Base-by-base conservation (phyloP, 345 rosid genomes). In the Firmiana major region DNA sequence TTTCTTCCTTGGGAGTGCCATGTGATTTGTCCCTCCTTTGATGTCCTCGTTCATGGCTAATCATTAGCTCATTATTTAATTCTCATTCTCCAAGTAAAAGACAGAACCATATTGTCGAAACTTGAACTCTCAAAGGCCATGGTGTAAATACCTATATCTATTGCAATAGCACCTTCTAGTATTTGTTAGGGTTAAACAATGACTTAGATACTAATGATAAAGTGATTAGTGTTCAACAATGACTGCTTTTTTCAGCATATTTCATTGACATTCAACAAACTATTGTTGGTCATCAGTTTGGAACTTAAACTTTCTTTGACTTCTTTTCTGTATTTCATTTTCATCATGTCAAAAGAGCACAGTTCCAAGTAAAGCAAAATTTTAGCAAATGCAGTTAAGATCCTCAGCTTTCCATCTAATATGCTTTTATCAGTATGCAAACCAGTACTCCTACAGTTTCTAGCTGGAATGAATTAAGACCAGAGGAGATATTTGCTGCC, bases 1-100 rank as follows among this genome's bases (percentile, higher is more conserved):
- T 46, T 46, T 24, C 5, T 22, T 58, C 13, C 40, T 38, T 40
- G 76, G 66, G 63, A 58, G 77, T 60, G 9, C 9, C 57, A 42
- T 74, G 19, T 36, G 51, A 6, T 62, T 63, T 70, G 21, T 24
- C 72, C 66, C 5, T 49, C 31, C 15, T 43, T 70, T 54, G 42
- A 70, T 70, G 31, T 38, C 38, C 66, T n/a, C 12, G 71, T 54
- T 53, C 51, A 45, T 76, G 1, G 45, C 54, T 67, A 59, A 77
- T 67, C 60, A 81, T 81, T 77, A 36, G 74, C 24, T 65, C 54
- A 22, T 63, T 64, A 54, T 22, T 65, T 38, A 22, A 11, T 48
- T 22, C 63, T 51, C 73, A 42, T 65, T 76, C 48, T 57, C 73
- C 71, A 21, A 54, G 72, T 13, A 21, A 60, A 63, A 62, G 42